Percentiles rank a stretch among this genome's conserved stretches.
Evolutionary conservation across 495 filamentous ascomycete genomes (phyloP).

Genomic region (Tuber umbilicatum): DNA sequence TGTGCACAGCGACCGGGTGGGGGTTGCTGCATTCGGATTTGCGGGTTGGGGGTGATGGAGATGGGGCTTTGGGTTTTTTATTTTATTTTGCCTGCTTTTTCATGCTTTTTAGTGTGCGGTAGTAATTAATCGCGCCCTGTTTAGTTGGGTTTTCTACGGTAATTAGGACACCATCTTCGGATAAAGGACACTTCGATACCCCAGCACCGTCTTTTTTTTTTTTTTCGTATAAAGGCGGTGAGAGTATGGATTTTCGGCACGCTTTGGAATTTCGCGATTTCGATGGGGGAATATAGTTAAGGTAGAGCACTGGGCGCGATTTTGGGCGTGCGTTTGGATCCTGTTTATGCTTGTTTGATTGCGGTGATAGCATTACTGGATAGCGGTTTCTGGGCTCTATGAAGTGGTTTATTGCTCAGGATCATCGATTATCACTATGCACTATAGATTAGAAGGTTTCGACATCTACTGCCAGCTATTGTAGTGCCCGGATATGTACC

Average conservation of each 20-base stretch:
- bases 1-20: neutral
- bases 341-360: neutral
- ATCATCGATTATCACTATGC: neutral
- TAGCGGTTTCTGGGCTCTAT: neutral
- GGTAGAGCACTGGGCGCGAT: constrained; percentile 3
- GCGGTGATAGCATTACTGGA: neutral
- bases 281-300: neutral
- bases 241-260: neutral
- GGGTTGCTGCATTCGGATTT: neutral
- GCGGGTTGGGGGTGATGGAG: neutral
- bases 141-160: neutral
- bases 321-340: neutral
- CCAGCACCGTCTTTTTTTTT: neutral
- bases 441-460: neutral
- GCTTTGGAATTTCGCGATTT: neutral
- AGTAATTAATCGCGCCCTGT: neutral
- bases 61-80: neutral
- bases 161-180: neutral
- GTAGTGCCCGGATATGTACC: neutral
- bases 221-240: neutral
- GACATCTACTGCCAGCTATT: neutral
- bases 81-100: no score
- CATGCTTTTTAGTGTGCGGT: neutral
- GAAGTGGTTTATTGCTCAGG: neutral
- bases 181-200: neutral